Base-by-base conservation (phyloP, 768 basidiomycete genomes). In the Daedalea quercina region DNA sequence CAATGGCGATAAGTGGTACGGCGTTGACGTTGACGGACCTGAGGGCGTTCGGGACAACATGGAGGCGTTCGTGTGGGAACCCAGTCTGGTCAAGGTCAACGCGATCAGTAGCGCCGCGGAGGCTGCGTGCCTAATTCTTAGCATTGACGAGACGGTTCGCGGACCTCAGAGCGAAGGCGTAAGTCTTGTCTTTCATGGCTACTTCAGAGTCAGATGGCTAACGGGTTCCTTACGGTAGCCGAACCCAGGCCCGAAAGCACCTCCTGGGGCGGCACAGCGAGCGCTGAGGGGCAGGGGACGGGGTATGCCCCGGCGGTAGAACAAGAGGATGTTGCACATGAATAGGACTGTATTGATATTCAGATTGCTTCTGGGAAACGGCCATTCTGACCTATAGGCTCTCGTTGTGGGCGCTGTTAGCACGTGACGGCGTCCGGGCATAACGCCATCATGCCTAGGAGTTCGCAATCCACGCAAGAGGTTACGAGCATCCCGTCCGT, bases 31-130 rank as follows among this genome's bases (percentile, higher is more conserved):
- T 24, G 94, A 97, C 51, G 88, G 88, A 12, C 70, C 77, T 3
- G 86, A 90, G 25, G 91, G 93, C 19, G 90, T 97, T 24, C 84
- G 91, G 51, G 84, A 99, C 70, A 99, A 98, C 70, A 85, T 98
- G 85, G 91, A 92, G 49, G 88, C 90, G 43, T 99, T 98, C 64
- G 95, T 99, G 8, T 98, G 96, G 95, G 96, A 98, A 66, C 95
- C 96, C 15, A 87, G 87, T 57, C 75, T 98, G 54, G 90, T 98
- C 63, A 99, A 98, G 73, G 71, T 84, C 44, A 99, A 99, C 64
- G 96, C 96, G 22, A 85, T 99, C 63, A 87, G 84, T 68, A 95
- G 94, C 64, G 96, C 96, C 4, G 78, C 90, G 9, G 96, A 99
- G 70, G 96, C 96, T 9, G 95, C 96, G 11, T 97, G 90, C 70